Evolutionary conservation across 225 moss, liverwort and hornwort genomes (phyloP).

Genomic region (Polytrichum commune): DNA sequence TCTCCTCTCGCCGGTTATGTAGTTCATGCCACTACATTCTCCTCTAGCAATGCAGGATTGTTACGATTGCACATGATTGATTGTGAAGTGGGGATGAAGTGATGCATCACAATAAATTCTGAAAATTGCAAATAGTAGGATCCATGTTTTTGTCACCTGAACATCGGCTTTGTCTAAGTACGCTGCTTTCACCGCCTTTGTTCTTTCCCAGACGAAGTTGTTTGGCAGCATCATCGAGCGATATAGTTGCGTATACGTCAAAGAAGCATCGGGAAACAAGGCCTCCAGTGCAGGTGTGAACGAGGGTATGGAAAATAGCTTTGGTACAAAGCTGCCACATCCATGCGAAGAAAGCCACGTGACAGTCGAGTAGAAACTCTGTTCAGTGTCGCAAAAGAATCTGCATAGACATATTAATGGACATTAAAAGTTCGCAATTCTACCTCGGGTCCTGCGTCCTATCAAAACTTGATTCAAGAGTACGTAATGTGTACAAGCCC

Average conservation of each 20-base stretch:
- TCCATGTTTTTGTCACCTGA: slow-evolving; percentile 18
- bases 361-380: slow-evolving; percentile 37
- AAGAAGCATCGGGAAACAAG: slow-evolving; percentile 60
- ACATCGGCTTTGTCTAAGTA: slow-evolving; percentile 20
- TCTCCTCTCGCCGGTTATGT: too few species aligned
- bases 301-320: slow-evolving; percentile 54
- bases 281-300: slow-evolving; percentile 49
- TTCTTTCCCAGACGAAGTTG: slow-evolving; percentile 47
- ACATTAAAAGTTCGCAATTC: background rate
- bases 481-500: too few species aligned
- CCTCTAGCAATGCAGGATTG: too few species aligned
- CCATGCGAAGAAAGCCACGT: slow-evolving; percentile 36
- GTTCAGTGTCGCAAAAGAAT: slow-evolving; percentile 67
- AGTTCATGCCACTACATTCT: too few species aligned
- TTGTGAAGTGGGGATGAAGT: too few species aligned
- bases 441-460: too few species aligned
- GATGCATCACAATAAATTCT: too few species aligned
- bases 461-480: too few species aligned
- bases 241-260: slow-evolving; percentile 56
- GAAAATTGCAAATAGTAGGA: too few species aligned
- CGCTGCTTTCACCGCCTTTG: slow-evolving; percentile 19
- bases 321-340: slow-evolving; percentile 43
- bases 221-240: slow-evolving; percentile 62
- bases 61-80: too few species aligned
- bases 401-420: slow-evolving; percentile 13